Evolutionary conservation across 345 rosid species (phyloP), one percentile per base, ranked within the genome.

Genomic region (Pistacia atlantica): DNA sequence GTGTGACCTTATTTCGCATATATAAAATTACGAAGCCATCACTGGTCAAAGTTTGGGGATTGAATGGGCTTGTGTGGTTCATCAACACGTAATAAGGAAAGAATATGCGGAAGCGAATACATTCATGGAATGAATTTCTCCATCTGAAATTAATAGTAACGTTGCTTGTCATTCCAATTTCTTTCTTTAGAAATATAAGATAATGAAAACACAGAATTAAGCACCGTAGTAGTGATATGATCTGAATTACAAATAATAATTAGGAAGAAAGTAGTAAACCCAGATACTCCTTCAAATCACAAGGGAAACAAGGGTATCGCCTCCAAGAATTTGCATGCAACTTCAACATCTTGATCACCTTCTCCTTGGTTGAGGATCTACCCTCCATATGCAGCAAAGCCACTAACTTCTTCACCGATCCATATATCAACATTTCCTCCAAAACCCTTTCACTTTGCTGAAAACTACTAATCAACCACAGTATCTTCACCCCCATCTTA

Each of bases 401-500:
- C 68, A 78, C 35, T 8, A 84, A 67, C 68, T 81, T 84, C 75
- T 79, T 81, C n/a, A 84, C 84, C 12, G 78, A 2, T 49, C 87
- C 84, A 6, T 48, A 76, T 13, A 52, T 60, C 77, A 81, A 31
- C 83, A 84, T 81, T 35, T 84, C 87, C 80, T 84, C 84, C 80
- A 75, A 22, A 3, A 81, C 80, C 71, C 33, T 55, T 45, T 76
- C 72, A 5, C 75, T 81, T 1, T 82, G 80, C 13, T 80, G 82
- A 38, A 60, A 78, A 57, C 38, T 72, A 56, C 74, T 33, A 5
- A 84, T 59, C 70, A 78, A 66, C 84, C 87, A 84, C 71, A 84
- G 33, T 55, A 84, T 81, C 75, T 84, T 84, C 71, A 84, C 82
- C 14, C 74, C 82, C 5, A 78, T 72, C 71, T 81, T 80, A 7